phyloP scores from a whole-genome alignment of 441 rosid genomes.

The Mallotus japonicus region DNA sequence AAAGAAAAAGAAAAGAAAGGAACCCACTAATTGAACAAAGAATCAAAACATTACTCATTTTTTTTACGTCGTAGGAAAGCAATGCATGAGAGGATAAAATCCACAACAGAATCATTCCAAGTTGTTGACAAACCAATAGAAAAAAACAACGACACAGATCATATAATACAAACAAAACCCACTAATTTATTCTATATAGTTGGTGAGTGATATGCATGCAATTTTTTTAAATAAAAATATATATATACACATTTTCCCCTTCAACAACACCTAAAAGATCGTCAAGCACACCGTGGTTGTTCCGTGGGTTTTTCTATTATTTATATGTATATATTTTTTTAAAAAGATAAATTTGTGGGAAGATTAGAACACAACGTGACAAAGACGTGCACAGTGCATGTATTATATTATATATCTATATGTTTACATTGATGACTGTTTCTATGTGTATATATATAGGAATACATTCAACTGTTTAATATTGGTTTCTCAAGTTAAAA shows the following conservation, averaged over 20 bases:
- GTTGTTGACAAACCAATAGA: constrained; percentile 35
- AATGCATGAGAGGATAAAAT: constrained; percentile 77
- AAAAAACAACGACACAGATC: constrained; percentile 39
- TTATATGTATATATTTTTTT: neutral
- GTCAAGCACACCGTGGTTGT: neutral
- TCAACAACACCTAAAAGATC: neutral
- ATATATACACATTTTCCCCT: neutral
- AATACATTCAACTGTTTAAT: too few species aligned
- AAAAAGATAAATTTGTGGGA: neutral
- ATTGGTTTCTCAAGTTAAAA: too few species aligned
- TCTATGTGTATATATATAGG: too few species aligned
- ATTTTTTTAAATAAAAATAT: constrained; percentile 15
- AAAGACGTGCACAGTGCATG: constrained; percentile 64
- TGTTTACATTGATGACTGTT: neutral
- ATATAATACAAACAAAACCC: constrained; percentile 22
- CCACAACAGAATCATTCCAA: constrained; percentile 80
- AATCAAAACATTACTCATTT: constrained; percentile 2
- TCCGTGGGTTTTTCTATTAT: neutral
- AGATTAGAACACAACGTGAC: constrained; percentile 46
- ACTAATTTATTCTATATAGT: constrained; percentile 20
- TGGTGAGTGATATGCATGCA: constrained; percentile 57
- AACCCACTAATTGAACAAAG: neutral
- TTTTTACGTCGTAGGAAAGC: constrained; percentile 81
- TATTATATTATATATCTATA: neutral
- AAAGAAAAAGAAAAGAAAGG: neutral